Conservation (phyloP, 2,329 filamentous ascomycete genomes). For the Penicillium corylophilum region DNA sequence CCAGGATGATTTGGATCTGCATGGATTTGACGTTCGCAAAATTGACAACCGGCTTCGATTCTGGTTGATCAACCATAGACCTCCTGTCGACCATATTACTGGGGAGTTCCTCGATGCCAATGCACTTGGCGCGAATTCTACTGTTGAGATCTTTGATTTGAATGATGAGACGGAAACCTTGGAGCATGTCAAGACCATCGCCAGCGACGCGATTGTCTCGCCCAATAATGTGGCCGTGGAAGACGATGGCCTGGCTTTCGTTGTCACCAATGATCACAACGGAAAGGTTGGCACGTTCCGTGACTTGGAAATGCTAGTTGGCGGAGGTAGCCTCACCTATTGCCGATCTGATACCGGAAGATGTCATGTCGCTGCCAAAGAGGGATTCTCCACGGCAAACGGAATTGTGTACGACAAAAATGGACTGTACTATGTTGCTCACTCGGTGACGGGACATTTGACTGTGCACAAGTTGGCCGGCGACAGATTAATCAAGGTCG, state of each 20-base stretch:
- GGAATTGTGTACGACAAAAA: conserved; percentile 32
- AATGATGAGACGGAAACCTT: conserved; percentile 23
- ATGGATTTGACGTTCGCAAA: conserved; percentile 33
- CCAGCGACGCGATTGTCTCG: conserved; percentile 31
- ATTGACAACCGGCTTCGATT: conserved; percentile 26
- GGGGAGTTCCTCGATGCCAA: conserved; percentile 31
- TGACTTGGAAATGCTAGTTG: conserved; percentile 24
- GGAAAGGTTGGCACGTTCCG: conserved; percentile 25
- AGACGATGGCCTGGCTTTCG: conserved; percentile 31
- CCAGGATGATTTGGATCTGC: conserved; percentile 28
- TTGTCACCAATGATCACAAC: conserved; percentile 40
- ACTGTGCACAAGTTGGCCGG: conserved; percentile 17
- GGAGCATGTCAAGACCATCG: conserved; percentile 34
- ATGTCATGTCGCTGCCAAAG: conserved; percentile 24
- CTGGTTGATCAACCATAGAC: conserved; percentile 37
- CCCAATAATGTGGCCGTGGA: conserved; percentile 39
- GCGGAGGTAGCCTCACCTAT: conserved; percentile 32
- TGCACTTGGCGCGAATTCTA: conserved; percentile 36
- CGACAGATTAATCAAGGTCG: conserved; percentile 1
- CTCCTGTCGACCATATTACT: conserved; percentile 30
- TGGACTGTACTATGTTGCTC: conserved; percentile 37
- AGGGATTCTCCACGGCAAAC: conserved; percentile 32
- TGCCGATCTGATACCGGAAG: conserved; percentile 24
- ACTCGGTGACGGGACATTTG: conserved; percentile 24
- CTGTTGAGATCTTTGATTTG: conserved; percentile 38